These are phyloP conservation scores for Candida tetrigidarum DNA, from an alignment of 1,139 yeast species.

Conservation along the genomic window DNA sequence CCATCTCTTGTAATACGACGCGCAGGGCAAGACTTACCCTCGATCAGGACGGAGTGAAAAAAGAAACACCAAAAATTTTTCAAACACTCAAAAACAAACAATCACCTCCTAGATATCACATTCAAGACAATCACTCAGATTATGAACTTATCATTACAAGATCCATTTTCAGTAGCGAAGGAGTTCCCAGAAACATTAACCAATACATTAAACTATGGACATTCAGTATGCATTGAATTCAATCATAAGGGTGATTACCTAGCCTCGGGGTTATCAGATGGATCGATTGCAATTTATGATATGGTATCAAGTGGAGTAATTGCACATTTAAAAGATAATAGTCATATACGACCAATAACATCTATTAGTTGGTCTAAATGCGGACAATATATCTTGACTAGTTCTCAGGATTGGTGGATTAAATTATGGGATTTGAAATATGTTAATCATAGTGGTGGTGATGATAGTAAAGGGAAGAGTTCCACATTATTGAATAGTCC, in stretches of 20 bases:
- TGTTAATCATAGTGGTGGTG: slow-evolving; percentile 24
- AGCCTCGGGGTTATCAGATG: slow-evolving; percentile 85
- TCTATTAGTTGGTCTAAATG: slow-evolving; percentile 78
- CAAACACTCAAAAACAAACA: neutral
- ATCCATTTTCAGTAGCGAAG: slow-evolving; percentile 90
- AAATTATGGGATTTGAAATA: slow-evolving; percentile 77
- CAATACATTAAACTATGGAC: slow-evolving; percentile 67
- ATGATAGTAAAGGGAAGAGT: slow-evolving; percentile 8
- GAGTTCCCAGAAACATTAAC: slow-evolving; percentile 89
- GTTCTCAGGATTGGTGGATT: slow-evolving; percentile 87
- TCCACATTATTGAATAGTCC: slow-evolving; percentile 24
- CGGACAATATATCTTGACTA: slow-evolving; percentile 71
- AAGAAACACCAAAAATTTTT: neutral
- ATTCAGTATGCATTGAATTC: slow-evolving; percentile 74
- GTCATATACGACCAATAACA: slow-evolving; percentile 76
- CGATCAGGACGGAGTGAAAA: neutral
- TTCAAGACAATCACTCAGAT: slow-evolving; percentile 1
- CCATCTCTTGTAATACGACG: too few relatives aligned
- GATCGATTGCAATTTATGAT: slow-evolving; percentile 79
- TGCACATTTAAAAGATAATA: slow-evolving; percentile 54
- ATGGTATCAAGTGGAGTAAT: slow-evolving; percentile 60
- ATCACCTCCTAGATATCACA: too few relatives aligned
- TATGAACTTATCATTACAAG: slow-evolving; percentile 87
- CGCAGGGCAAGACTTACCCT: too few relatives aligned
- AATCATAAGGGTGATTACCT: slow-evolving; percentile 83